Conservation (phyloP, 805 yeast species). For the Candida ponderosae region DNA sequence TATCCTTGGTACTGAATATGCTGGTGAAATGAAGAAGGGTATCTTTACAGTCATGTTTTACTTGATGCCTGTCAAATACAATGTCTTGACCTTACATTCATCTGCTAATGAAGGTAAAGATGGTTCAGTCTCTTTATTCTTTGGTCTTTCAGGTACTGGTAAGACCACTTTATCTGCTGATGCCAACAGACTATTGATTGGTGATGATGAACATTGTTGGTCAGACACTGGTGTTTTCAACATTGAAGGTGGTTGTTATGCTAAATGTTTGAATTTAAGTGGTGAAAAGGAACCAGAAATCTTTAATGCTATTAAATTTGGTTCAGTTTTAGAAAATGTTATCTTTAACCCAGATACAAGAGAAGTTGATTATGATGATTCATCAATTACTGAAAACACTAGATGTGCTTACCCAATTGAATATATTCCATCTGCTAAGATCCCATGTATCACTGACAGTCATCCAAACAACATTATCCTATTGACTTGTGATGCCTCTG, state of each 20-base stretch:
- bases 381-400: constrained; percentile 89
- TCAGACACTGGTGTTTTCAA: constrained; percentile 97
- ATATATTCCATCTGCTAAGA: constrained; percentile 90
- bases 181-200: constrained; percentile 86
- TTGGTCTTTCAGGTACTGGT: constrained; percentile 97
- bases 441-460: constrained; percentile 83
- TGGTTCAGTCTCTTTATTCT: constrained; percentile 91
- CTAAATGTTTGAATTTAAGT: constrained; percentile 86
- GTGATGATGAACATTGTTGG: constrained; percentile 99
- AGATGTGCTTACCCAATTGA: constrained; percentile 99
- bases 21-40: constrained; percentile 99
- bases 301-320: constrained; percentile 89
- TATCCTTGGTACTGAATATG: constrained; percentile 96
- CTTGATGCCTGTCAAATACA: constrained; percentile 91
- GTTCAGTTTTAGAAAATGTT: constrained; percentile 91
- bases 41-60: constrained; percentile 98
- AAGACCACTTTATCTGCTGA: constrained; percentile 96
- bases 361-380: constrained; percentile 77
- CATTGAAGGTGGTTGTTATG: constrained; percentile 99
- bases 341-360: constrained; percentile 74
- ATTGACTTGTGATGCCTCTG: constrained; percentile 96
- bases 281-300: constrained; percentile 97
- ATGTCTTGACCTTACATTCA: constrained; percentile 89
- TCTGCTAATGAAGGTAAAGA: constrained; percentile 95
- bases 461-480: constrained; percentile 92